Evolutionary conservation across 805 yeast genomes (phyloP), one percentile per base, ranked within the genome.

Genomic region (Wickerhamomyces queroliae): DNA sequence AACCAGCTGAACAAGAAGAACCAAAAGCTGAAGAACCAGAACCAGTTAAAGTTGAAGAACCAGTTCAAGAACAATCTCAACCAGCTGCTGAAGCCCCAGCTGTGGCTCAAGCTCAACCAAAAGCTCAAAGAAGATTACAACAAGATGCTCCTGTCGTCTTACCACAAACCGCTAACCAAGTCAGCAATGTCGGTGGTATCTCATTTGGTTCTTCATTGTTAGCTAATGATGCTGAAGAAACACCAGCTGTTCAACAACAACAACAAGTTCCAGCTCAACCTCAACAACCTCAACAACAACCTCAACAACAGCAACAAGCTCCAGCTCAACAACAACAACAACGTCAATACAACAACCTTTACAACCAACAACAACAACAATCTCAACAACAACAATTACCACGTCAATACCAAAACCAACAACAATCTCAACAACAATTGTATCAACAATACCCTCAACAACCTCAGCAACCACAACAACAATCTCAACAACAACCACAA

Each of bases 191-290:
- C 48, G 72, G 74, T 22, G 81, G 79, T 46, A 78, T 80, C 30
- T 78, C 82, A 25, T 79, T 80, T 51, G 86, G 86, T 41, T 74
- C 82, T 11, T 63, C 78, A 48, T 61, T 72, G 20, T 62, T 74
- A 42, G 67, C 64, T 33, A 74, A 69, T 24, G 68, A 64, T 22
- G 69, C 63, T 37, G 55, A 55, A 30, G 60, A 56, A 31, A 57
- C 52, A 46, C 45, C 53, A 44, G 44, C 52, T 30, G 53, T 52
- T 36, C 51, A 37, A 36, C 48, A 45, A 34, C 43, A 41, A 22
- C 41, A 40, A 25, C 47, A 38, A 37, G 33, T 42, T 37, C 37
- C 21, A 37, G 41, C 38, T 33, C 55, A 45, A 41, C 32, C 33
- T n/a, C 48, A 46, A 41, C 47, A 33, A 27, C 41, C 37, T 23